Percentiles rank a stretch among this genome's conserved stretches.
Evolutionary conservation across 2,329 filamentous ascomycete species (phyloP).

Genomic region (Penicillium vulpinum): DNA sequence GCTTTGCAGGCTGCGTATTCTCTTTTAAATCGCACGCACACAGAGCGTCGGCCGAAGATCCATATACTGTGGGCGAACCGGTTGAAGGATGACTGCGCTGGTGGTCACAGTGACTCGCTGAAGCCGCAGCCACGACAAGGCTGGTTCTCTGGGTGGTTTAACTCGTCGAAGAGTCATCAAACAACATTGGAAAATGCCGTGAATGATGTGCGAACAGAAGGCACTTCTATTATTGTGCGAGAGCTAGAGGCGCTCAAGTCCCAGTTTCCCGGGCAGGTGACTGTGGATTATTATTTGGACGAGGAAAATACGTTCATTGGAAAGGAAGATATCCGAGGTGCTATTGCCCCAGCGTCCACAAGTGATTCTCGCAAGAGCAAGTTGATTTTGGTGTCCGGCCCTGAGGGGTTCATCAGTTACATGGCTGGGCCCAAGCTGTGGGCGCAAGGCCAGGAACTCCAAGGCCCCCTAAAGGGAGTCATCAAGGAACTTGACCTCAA

Average conservation of each 20-base stretch:
- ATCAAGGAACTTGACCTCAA: constrained; percentile 60
- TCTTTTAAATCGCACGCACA: constrained; percentile 45
- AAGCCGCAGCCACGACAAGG: constrained; percentile 17
- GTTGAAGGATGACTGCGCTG: constrained; percentile 63
- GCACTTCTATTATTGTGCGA: constrained; percentile 51
- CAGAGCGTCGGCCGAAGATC: constrained; percentile 50
- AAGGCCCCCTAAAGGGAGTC: constrained; percentile 72
- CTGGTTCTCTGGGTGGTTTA: constrained; percentile 35
- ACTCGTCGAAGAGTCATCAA: constrained; percentile 13
- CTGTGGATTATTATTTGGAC: constrained; percentile 76
- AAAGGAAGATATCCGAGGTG: constrained; percentile 49
- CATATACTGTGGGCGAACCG: constrained; percentile 83
- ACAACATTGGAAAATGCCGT: background rate
- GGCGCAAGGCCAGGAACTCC: constrained; percentile 68
- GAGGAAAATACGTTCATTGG: constrained; percentile 70
- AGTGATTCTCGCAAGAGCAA: constrained; percentile 34
- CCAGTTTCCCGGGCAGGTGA: constrained; percentile 57
- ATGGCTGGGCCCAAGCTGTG: constrained; percentile 80
- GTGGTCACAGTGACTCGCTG: constrained; percentile 55
- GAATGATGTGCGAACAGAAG: constrained; percentile 4
- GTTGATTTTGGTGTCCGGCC: constrained; percentile 82
- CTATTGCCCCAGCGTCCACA: constrained; percentile 26
- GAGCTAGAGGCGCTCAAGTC: constrained; percentile 65
- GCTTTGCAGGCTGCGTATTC: constrained; percentile 76
- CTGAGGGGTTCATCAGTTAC: constrained; percentile 81